phyloP scores from a whole-genome alignment of 495 filamentous ascomycete genomes.

The Durotheca rogersii region DNA sequence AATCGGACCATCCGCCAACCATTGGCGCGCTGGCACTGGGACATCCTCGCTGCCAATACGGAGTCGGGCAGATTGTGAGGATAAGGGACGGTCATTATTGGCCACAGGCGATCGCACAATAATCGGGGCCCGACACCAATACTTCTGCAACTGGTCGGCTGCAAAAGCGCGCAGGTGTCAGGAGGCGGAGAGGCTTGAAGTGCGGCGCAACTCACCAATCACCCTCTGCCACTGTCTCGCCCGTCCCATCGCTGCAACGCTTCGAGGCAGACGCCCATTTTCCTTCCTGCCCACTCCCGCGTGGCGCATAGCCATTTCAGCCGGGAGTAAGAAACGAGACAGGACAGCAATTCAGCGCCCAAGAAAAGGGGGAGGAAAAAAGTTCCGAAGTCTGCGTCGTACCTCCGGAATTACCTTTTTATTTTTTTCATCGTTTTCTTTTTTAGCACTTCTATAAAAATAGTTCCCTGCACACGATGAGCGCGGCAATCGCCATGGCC shows the following conservation, averaged over 20 bases:
- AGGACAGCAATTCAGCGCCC: conserved; percentile 19
- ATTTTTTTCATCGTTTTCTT: no score
- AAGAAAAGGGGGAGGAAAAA: conserved; percentile 12
- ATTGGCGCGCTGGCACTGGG: conserved; percentile 29
- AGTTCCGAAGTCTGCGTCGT: conserved; percentile 19
- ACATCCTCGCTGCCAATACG: conserved; percentile 22
- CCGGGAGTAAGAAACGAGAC: conserved; percentile 33
- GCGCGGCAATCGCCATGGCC: conserved; percentile 60
- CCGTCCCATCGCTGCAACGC: conserved; percentile 28
- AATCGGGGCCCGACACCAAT: conserved; percentile 33
- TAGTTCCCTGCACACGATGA: conserved; percentile 47
- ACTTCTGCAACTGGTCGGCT: conserved; percentile 23
- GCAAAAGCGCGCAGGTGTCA: conserved; percentile 23
- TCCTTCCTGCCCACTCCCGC: conserved; percentile 26
- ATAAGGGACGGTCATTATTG: conserved; percentile 25
- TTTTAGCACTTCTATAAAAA: conserved; percentile 10
- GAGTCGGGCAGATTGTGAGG: conserved; percentile 29
- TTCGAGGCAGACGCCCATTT: conserved; percentile 16
- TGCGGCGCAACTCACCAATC: conserved; percentile 30
- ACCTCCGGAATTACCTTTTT: conserved; percentile 26
- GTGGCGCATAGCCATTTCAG: conserved; percentile 35
- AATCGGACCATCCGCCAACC: conserved; percentile 26
- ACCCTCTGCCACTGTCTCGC: conserved; percentile 26
- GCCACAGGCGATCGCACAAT: conserved; percentile 22
- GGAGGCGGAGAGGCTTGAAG: conserved; percentile 18